Evolutionary conservation across 129 eudicot genomes (phyloP).

Genomic region (Sambucus nigra): DNA sequence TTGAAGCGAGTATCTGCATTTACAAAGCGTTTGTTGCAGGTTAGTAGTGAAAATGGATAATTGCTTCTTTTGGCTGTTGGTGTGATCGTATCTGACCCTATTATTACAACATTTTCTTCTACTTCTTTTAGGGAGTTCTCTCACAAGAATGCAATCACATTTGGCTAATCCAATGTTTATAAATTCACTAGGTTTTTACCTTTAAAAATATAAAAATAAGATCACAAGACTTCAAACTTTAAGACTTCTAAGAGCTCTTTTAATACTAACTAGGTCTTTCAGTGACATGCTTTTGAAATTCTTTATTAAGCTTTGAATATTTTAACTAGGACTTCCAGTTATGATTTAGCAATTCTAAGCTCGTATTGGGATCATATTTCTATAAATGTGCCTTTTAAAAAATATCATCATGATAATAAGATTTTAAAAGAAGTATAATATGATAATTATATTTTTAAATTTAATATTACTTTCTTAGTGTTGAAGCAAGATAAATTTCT

Average conservation of each 20-base stretch:
- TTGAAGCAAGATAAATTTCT: no score
- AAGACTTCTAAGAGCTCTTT: background rate
- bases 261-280: background rate
- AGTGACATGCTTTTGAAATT: background rate
- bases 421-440: no score
- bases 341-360: background rate
- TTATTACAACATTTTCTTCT: slow-evolving; percentile 1
- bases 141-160: background rate
- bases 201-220: no score
- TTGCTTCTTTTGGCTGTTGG: slow-evolving; percentile 1
- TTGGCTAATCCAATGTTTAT: background rate
- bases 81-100: background rate
- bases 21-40: slow-evolving; percentile 95
- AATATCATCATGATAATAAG: no score
- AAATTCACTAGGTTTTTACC: background rate
- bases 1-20: slow-evolving; percentile 88
- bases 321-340: background rate
- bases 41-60: slow-evolving; percentile 11
- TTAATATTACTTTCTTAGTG: no score
- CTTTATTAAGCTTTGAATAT: background rate
- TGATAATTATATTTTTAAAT: no score
- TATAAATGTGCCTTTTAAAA: background rate
- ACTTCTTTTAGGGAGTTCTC: background rate
- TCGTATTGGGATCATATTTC: background rate
- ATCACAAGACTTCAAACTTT: background rate